Conservation (phyloP, 169 alveolate genomes). For the Cryptosporidium sp. region DNA sequence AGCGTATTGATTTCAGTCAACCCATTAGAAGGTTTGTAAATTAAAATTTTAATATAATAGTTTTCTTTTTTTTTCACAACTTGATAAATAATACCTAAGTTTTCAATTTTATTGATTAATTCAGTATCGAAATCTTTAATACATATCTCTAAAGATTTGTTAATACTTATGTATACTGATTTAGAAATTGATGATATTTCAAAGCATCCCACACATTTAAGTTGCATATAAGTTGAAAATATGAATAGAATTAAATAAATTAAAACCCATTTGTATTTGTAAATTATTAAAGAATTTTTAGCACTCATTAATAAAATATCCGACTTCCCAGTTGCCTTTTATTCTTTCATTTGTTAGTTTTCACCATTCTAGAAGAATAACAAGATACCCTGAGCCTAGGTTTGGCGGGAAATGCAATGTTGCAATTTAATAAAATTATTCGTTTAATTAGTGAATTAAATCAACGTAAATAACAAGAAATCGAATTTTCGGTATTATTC, state of each 20-base stretch:
- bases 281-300: not conserved
- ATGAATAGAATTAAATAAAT: not conserved
- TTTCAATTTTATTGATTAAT: not conserved
- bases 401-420: not conserved
- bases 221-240: not conserved
- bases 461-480: too few relatives aligned
- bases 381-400: not conserved
- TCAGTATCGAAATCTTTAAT: not conserved
- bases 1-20: not conserved
- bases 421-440: not conserved
- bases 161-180: slow-evolving; percentile 16
- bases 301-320: not conserved
- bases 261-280: not conserved
- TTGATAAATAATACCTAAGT: slow-evolving; percentile 24
- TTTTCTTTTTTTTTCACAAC: not conserved
- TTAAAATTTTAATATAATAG: not conserved
- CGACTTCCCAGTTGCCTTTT: not conserved
- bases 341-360: not conserved
- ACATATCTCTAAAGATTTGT: slow-evolving; percentile 15
- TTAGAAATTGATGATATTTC: slow-evolving; percentile 4
- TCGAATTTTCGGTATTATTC: not conserved
- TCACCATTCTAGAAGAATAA: not conserved
- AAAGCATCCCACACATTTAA: not conserved
- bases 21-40: not conserved
- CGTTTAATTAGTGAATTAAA: too few relatives aligned